Conservation (phyloP, 2,329 filamentous ascomycete species). For the Annulohypoxylon truncatum region DNA sequence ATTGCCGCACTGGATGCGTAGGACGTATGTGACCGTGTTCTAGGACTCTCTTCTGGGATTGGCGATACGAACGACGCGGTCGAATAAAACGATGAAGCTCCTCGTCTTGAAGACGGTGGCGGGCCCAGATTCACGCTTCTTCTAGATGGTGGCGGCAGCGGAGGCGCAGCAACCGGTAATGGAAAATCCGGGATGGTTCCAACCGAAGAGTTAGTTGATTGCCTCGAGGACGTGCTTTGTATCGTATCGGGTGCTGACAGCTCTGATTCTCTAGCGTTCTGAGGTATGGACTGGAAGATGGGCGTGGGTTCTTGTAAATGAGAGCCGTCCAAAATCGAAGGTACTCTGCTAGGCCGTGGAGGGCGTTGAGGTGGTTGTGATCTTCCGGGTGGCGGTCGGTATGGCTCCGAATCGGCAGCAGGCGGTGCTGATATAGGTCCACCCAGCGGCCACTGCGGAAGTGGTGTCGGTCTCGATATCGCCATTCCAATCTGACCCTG, state of each 20-base stretch:
- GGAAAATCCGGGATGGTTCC: slow-evolving; percentile 71
- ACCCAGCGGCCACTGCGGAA: slow-evolving; percentile 54
- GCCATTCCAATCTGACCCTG: slow-evolving; percentile 55
- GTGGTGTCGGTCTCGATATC: slow-evolving; percentile 61
- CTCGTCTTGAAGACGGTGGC: slow-evolving; percentile 69
- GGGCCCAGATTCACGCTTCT: slow-evolving; percentile 68
- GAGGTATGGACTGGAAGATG: slow-evolving; percentile 61
- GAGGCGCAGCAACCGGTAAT: slow-evolving; percentile 53
- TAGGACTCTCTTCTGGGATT: slow-evolving; percentile 77
- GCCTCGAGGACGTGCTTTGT: slow-evolving; percentile 61
- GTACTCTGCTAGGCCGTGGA: slow-evolving; percentile 69
- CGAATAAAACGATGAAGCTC: slow-evolving; percentile 73
- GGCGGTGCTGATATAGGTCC: slow-evolving; percentile 45
- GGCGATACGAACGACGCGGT: slow-evolving; percentile 76
- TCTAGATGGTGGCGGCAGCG: slow-evolving; percentile 52
- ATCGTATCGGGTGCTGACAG: slow-evolving; percentile 61
- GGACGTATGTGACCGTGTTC: slow-evolving; percentile 69
- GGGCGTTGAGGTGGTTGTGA: slow-evolving; percentile 68
- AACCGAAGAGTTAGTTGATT: slow-evolving; percentile 64
- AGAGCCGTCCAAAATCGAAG: slow-evolving; percentile 68
- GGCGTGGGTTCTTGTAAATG: slow-evolving; percentile 67
- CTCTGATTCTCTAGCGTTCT: slow-evolving; percentile 53
- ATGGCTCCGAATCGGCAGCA: slow-evolving; percentile 53
- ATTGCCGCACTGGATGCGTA: slow-evolving; percentile 79
- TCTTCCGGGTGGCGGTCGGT: slow-evolving; percentile 63